These are phyloP conservation scores for Nannochloropsis salina DNA, from an alignment of 108 stramenopile species.

Conservation along the genomic window DNA sequence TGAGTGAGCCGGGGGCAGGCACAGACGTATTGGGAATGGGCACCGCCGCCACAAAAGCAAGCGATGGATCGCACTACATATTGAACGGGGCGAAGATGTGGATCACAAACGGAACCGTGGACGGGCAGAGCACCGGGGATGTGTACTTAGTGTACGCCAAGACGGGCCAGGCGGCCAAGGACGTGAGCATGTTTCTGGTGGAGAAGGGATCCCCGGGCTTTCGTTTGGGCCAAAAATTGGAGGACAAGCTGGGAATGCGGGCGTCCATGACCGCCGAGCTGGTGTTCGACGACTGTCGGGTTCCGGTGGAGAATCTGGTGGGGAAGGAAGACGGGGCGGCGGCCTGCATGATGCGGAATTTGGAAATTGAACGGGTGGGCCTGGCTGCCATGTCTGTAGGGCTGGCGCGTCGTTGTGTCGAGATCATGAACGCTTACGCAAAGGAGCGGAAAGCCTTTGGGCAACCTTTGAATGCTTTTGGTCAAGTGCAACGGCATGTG, in stretches of 20 bases:
- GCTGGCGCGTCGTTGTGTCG: constrained; percentile 80
- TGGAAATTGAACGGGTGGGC: constrained; percentile 93
- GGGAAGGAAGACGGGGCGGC: constrained; percentile 81
- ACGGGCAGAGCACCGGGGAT: constrained; percentile 80
- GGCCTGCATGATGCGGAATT: constrained; percentile 96
- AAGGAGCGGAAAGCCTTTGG: constrained; percentile 85
- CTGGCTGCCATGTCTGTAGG: constrained; percentile 92
- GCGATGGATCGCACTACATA: constrained; percentile 55
- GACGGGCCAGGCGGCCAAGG: constrained; percentile 60
- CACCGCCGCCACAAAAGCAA: constrained; percentile 66
- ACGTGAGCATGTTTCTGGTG: constrained; percentile 78
- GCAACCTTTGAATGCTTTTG: constrained; percentile 68
- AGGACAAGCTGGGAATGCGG: constrained; percentile 88
- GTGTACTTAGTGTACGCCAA: constrained; percentile 89
- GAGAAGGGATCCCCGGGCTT: constrained; percentile 95
- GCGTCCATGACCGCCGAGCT: constrained; percentile 92
- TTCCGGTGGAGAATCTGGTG: constrained; percentile 75
- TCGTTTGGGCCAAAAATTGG: constrained; percentile 82
- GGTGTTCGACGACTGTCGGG: constrained; percentile 77
- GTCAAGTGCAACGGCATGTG: constrained; percentile 88
- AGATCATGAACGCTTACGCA: constrained; percentile 86
- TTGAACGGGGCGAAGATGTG: constrained; percentile 98
- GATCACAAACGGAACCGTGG: constrained; percentile 97
- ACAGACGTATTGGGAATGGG: constrained; percentile 95
- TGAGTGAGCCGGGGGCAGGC: constrained; percentile 94